Conservation (phyloP, 257 asterid genomes). For the Capsicum rhomboideum region DNA sequence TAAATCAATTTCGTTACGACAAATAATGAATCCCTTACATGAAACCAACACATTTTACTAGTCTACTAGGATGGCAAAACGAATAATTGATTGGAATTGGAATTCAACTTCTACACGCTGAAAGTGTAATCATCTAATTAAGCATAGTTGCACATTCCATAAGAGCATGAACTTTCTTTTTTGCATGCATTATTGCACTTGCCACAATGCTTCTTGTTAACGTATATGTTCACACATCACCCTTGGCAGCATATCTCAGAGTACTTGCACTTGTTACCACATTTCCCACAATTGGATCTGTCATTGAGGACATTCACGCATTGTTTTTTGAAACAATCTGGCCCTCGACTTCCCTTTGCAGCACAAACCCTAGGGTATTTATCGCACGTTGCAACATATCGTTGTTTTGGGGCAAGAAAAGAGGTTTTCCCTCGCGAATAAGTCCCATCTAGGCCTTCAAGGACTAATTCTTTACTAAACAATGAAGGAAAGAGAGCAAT, state of each 20-base stretch:
- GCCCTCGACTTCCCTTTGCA: conserved; percentile 13
- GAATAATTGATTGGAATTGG: background rate
- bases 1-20: background rate
- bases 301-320: conserved; percentile 22
- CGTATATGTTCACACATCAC: conserved; percentile 13
- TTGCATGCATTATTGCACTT: conserved; percentile 23
- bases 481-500: background rate
- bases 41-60: background rate
- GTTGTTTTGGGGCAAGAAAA: background rate
- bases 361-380: conserved; percentile 24
- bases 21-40: background rate
- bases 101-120: background rate
- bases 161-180: conserved; percentile 14
- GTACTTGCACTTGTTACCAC: conserved; percentile 22
- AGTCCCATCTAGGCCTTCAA: background rate
- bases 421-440: background rate
- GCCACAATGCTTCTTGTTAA: conserved; percentile 25
- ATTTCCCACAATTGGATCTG: conserved; percentile 14
- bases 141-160: conserved; percentile 26
- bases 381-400: conserved; percentile 12
- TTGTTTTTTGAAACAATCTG: conserved; percentile 30
- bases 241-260: conserved; percentile 19
- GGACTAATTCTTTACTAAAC: background rate
- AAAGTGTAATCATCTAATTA: background rate
- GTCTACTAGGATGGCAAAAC: background rate